A percentile compares a stretch with the other conserved stretches of the same genome.
These are phyloP conservation scores for Nepenthes alata DNA, from an alignment of 179 eudicot genomes.

Conservation along the genomic window DNA sequence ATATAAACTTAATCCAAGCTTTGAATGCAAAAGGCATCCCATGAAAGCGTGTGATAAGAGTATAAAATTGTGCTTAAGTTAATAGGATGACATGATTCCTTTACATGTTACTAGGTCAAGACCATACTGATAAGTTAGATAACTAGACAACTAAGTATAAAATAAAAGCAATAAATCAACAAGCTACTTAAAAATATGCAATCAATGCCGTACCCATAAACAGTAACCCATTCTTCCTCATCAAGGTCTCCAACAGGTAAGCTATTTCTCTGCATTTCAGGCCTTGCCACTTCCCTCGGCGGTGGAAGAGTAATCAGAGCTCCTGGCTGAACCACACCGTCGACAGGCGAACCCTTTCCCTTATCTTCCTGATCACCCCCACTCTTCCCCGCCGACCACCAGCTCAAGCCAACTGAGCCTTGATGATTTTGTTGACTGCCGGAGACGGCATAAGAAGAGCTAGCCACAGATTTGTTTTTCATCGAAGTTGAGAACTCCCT, in stretches of 20 bases:
- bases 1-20: no score
- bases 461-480: constrained; percentile 50
- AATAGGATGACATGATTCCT: no score
- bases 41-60: no score
- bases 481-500: constrained; percentile 46
- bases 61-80: no score
- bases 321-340: constrained; percentile 78
- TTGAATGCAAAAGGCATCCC: no score
- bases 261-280: constrained; percentile 56
- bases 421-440: constrained; percentile 48
- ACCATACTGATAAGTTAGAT: no score
- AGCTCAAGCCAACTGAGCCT: constrained; percentile 45
- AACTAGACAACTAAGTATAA: neutral
- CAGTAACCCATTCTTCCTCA: constrained; percentile 98
- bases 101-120: no score
- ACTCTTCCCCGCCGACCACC: constrained; percentile 76
- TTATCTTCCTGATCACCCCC: constrained; percentile 65
- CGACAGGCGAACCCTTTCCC: constrained; percentile 90
- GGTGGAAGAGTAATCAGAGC: constrained; percentile 79
- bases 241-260: constrained; percentile 48
- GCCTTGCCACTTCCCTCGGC: constrained; percentile 86
- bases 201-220: constrained; percentile 55
- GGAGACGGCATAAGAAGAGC: constrained; percentile 46
- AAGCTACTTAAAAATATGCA: neutral
- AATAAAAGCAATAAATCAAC: neutral